Base-by-base conservation (phyloP, 306 rosid genomes). In the Neltuma alba region DNA sequence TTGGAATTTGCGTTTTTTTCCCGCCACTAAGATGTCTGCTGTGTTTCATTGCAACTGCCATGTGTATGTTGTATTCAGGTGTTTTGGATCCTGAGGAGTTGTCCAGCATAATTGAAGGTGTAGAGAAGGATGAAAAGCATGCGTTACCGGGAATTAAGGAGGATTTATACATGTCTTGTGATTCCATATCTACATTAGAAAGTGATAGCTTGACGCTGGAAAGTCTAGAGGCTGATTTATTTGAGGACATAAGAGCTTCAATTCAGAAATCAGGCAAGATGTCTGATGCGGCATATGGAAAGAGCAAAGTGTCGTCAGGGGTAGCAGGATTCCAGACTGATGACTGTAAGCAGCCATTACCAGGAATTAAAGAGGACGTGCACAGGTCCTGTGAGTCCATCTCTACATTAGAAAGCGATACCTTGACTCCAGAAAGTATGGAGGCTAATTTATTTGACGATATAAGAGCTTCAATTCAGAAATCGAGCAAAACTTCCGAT, bases 401-500 rank as follows among this genome's bases (percentile, higher is more conserved):
- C 23, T 90, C 98, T 72, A 88, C 98, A 1, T 68, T 91, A 79
- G 93, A 47, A 58, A 93, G 98, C 79, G 97, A 93, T 33, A 87
- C 89, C 48, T 87, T 89, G 89, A 89, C 94, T 0, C 62, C 89
- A 58, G 97, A 88, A 86, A 80, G 85, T 75, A 55, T 81, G 9
- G 98, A 93, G 72, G 86, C 82, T 27, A 89, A 79, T 89, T 82
- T 96, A 45, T 96, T 96, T 64, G 94, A 88, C 69, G 99, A 96
- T 70, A 80, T 93, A 31, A 88, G 99, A 87, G 99, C 97, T 85
- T 96, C 99, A 3, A 96, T 96, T 82, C 99, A 93, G 86, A 93
- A 92, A 84, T 96, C 97, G 20, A 80, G 89, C 76, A 77, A 57
- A 44, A 83, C 45, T 20, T 57, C 88, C 21, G 64, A 54, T 15